A percentile compares a stretch with the other conserved stretches of the same genome.
Conservation (phyloP, 768 basidiomycete species). For the Candolleomyces efflorescens region DNA sequence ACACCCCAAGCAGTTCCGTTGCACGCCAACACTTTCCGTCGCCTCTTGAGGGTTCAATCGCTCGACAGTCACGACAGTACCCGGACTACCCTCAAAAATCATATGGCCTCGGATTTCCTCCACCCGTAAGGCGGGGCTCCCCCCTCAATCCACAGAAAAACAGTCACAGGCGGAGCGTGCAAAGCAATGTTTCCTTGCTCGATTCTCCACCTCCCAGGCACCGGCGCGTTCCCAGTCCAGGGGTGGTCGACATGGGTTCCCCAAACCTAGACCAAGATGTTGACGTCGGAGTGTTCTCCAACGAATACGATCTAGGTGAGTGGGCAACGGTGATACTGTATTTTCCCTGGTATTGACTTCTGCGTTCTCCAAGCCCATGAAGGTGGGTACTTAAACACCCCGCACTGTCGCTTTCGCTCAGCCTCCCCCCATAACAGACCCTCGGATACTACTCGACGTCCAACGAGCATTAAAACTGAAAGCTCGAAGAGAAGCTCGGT, state of each 20-base stretch:
- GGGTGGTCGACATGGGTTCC: background rate
- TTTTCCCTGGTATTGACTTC: background rate
- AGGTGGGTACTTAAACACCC: conserved; percentile 40
- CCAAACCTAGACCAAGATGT: conserved; percentile 15
- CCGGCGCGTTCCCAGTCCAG: conserved; percentile 21
- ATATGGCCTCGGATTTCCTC: conserved; percentile 14
- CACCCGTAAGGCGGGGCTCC: conserved; percentile 27
- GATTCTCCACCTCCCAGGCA: conserved; percentile 21
- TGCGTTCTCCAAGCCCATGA: conserved; percentile 53
- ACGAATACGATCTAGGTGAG: conserved; percentile 78
- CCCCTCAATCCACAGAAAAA: conserved; percentile 31
- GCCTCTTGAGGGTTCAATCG: conserved; percentile 14
- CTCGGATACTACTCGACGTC: conserved; percentile 76
- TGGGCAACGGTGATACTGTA: conserved; percentile 10
- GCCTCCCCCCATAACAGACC: conserved; percentile 43
- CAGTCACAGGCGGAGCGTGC: background rate
- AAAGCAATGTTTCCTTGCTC: conserved; percentile 1
- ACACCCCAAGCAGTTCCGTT: conserved; percentile 11
- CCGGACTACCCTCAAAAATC: conserved; percentile 13
- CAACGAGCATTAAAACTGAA: conserved; percentile 72
- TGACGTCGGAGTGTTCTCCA: conserved; percentile 46
- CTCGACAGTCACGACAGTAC: conserved; percentile 16
- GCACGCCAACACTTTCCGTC: conserved; percentile 19
- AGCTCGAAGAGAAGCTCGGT: conserved; percentile 68
- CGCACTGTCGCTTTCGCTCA: background rate